Base-by-base conservation (phyloP, 2,329 filamentous ascomycete genomes). In the Fusarium agapanthi region DNA sequence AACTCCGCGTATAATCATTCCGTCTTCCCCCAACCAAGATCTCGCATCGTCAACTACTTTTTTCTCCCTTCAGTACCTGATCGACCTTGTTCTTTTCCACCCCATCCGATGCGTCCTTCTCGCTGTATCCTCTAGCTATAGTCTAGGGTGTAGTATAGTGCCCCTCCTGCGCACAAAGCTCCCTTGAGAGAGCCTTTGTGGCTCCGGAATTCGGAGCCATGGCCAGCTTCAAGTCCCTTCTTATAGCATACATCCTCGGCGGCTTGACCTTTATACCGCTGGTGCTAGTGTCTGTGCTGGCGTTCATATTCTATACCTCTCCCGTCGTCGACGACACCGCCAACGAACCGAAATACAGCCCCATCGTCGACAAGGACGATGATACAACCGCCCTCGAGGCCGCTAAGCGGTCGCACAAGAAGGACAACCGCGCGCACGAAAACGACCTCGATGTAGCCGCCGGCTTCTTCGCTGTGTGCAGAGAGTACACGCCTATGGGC, bases 381-480 rank as follows among this genome's bases (percentile, higher is more conserved):
- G 91, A 95, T 77, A 86, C 88, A 66, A 85, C 85, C 65, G 87
- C 86, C 54, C 86, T 95, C 72, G 90, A 90, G 74, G 87, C 87
- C 16, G 88, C 86, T 40, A 89, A 89, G 69, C 88, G 88, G 75
- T 83, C 83, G 51, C 82, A 88, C 72, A 89, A 87, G 60, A 89
- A 92, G 45, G 89, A 92, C 66, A 86, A 87, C 75, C 90, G 89
- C 78, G 81, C 88, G 38, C 83, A 85, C 48, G 73, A 82, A 40
- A 82, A 86, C 72, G 92, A 94, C 65, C 86, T 90, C 38, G 94
- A 97, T 79, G 93, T 95, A 44, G 93, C 94, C 5, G 93, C 95
- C 14, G 95, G 95, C 24, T 98, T 97, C 83, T 98, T 98, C 81
- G 94, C 95, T n/a, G 94, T 98, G 22, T 97, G 93, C 80, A 90